A percentile compares a stretch with the other conserved stretches of the same genome.
phyloP scores from a whole-genome alignment of 1,284 basidiomycete genomes.

The Inonotus hispidus region DNA sequence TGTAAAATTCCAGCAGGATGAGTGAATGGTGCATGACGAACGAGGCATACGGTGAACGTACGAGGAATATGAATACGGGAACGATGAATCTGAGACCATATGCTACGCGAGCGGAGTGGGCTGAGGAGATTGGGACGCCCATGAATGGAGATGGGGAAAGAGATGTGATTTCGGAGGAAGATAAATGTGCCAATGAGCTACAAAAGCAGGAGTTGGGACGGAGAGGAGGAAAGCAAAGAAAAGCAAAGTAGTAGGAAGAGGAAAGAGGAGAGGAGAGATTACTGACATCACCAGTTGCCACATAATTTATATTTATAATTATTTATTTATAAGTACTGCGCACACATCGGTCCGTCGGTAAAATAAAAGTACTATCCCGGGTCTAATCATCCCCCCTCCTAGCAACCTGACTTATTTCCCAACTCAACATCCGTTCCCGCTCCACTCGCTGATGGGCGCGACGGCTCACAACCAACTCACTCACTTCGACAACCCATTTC shows the following conservation, averaged over 20 bases:
- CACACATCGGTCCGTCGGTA: too few species aligned
- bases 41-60: neutral
- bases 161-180: too few species aligned
- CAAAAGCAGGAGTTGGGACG: too few species aligned
- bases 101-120: constrained; percentile 16
- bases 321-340: neutral
- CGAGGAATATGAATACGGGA: constrained; percentile 15
- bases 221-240: neutral
- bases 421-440: too few species aligned
- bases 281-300: neutral
- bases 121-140: constrained; percentile 11
- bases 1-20: neutral
- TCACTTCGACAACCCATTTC: neutral
- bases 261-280: neutral
- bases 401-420: too few species aligned
- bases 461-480: neutral
- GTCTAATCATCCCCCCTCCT: too few species aligned
- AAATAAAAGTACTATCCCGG: neutral
- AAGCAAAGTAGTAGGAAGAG: neutral
- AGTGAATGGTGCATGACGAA: neutral
- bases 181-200: neutral
- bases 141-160: neutral
- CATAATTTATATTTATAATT: too few species aligned
- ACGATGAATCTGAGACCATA: constrained; percentile 13
- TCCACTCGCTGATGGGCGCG: neutral